phyloP scores from a whole-genome alignment of 1,284 basidiomycete species.

The Puccinia horiana region DNA sequence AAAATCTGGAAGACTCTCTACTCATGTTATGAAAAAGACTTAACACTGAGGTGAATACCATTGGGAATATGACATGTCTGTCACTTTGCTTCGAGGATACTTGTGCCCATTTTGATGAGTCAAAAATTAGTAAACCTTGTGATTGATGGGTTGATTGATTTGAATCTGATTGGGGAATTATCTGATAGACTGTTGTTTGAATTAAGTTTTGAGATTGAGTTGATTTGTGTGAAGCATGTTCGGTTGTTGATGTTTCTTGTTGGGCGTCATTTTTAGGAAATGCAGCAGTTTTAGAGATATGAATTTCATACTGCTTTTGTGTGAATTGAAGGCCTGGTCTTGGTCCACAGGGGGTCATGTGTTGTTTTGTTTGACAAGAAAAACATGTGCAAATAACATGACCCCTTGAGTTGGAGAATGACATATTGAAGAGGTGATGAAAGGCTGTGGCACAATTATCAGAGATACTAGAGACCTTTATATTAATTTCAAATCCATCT shows the following conservation, averaged over 20 bases:
- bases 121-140: background rate
- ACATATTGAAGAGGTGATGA: background rate
- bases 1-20: constrained; percentile 1
- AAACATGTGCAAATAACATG: constrained; percentile 14
- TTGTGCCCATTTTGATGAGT: constrained; percentile 6
- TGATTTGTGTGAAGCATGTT: background rate
- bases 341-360: constrained; percentile 5
- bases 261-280: background rate
- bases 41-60: constrained; percentile 5
- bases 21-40: constrained; percentile 13
- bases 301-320: background rate
- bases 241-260: background rate
- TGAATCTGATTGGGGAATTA: background rate
- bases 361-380: background rate
- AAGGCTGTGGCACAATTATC: background rate
- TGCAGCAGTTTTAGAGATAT: background rate
- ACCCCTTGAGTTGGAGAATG: background rate
- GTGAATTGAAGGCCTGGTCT: background rate
- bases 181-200: background rate
- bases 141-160: background rate
- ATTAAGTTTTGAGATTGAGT: background rate
- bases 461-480: background rate
- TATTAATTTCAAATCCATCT: too few relatives aligned
- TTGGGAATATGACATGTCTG: background rate
- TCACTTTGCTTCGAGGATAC: constrained; percentile 17